Base-by-base conservation (phyloP, 2,329 filamentous ascomycete genomes). In the Verticillium nubilum region DNA sequence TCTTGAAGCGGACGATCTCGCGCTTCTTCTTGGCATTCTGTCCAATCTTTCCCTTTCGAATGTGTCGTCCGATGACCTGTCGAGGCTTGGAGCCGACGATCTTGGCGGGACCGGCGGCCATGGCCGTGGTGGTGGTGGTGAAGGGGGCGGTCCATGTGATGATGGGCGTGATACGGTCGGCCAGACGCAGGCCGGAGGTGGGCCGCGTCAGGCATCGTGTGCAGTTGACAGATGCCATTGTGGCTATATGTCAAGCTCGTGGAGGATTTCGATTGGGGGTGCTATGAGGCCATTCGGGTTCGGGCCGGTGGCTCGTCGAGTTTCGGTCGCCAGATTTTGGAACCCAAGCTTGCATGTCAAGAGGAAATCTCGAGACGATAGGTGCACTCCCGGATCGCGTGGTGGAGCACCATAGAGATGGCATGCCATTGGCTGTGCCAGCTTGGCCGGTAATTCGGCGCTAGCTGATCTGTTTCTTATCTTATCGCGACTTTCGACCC, bases 1-100 rank as follows among this genome's bases (percentile, higher is more conserved):
- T 80, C 73, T 82, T 84, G 59, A 77, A 71, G 27, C 75, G 73
- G 27, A 72, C 73, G 52, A 78, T 68, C 59, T 73, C 73, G 17
- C 70, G 67, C 67, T 73, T 77, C 70, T 80, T 81, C 73, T 85
- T 86, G 73, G 62, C 35, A 53, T 63, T 64, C 58, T 64, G 62
- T 35, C 54, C 59, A 42, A 64, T 58, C 58, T 63, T 64, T 56
- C 62, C 62, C 53, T 61, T 59, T 54, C 62, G 62, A 23, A 64
- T 64, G n/a, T 64, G 62, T 50, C 59, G 59, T 59, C 62, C 62
- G 28, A 59, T 57, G 6, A 58, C 35, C 26, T 54, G 47, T 3
- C 37, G n/a, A 15, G 56, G 37, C 56, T 57, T 57, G 12, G 31
- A 13, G 25, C 52, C 52, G 27, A 35, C 50, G 25, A 55, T 56